phyloP scores from a whole-genome alignment of 208 protist genomes.

The Leptomonas seymouri region DNA sequence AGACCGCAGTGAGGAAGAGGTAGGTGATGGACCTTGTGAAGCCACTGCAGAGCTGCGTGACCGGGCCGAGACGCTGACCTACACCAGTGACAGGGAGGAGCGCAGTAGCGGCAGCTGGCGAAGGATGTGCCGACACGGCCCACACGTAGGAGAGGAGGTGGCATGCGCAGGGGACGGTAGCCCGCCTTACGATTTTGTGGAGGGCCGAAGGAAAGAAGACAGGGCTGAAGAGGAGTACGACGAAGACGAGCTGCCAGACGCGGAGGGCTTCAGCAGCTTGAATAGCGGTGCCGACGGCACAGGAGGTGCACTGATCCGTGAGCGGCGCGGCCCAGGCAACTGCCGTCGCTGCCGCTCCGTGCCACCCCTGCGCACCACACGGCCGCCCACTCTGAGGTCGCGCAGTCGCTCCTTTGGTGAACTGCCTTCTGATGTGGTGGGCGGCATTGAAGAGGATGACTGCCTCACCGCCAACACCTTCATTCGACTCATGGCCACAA shows the following conservation, averaged over 20 bases:
- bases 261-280: background rate
- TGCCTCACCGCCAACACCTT: constrained; percentile 58
- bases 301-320: background rate
- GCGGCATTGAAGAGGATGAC: constrained; percentile 59
- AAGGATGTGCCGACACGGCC: too few species aligned
- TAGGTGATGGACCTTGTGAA: background rate
- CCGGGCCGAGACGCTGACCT: constrained; percentile 5
- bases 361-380: constrained; percentile 27
- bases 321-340: background rate
- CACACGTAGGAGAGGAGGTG: background rate
- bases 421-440: constrained; percentile 32
- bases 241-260: background rate
- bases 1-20: background rate
- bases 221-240: background rate
- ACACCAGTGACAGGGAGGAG: constrained; percentile 6
- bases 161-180: background rate
- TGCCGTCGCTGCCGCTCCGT: constrained; percentile 29
- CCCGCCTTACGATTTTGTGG: background rate
- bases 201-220: background rate
- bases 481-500: constrained; percentile 67
- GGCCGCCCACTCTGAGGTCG: constrained; percentile 20
- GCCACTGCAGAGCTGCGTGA: background rate
- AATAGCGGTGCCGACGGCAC: background rate
- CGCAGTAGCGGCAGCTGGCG: background rate
- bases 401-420: constrained; percentile 44